Base-by-base conservation (phyloP, 306 rosid genomes). In the Vigna angularis region DNA sequence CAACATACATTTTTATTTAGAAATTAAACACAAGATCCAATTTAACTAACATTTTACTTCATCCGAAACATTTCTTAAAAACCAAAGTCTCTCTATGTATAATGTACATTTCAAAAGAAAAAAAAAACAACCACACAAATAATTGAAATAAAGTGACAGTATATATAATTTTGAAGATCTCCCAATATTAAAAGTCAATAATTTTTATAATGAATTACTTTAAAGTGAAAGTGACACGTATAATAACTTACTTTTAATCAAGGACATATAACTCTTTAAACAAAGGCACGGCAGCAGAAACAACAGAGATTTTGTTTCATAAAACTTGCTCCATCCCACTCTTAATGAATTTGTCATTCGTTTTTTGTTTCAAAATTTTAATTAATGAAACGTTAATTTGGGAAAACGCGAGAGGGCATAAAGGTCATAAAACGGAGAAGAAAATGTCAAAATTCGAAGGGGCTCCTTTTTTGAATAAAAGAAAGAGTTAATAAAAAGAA, bases 341-440 rank as follows among this genome's bases (percentile, higher is more conserved):
- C 20, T 34, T 49, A 65, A 34, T 13, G 36, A 50, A 65, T 50
- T 15, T 20, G 17, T 2, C 14, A 50, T 65, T 50, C 26, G 1
- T 17, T 75, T 10, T 36, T 36, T n/a, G 53, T 20, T 76, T 34
- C 24, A 34, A 52, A 36, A 64, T 76, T 76, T 74, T 38, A 16
- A 18, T n/a, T 18, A 63, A 51, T 50, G 64, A 49, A 49, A 75
- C 38, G 51, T 64, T 34, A 30, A 20, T 26, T 18, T 36, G 6
- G 47, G 57, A 34, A n/a, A 59, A 45, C 53, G 63, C 42, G 18
- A 64, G 13, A 32, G 34, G 49, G 38, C 11, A 16, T 12, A 45
- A 45, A 11, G 50, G 50, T 45, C 0, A 45, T 2, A 11, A 45
- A 3, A 44, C 14, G 20, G 73, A 22, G 5, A 64, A 50, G 24